These are phyloP conservation scores for Euphorbia tirucalli DNA, from an alignment of 345 rosid genomes.

Conservation along the genomic window DNA sequence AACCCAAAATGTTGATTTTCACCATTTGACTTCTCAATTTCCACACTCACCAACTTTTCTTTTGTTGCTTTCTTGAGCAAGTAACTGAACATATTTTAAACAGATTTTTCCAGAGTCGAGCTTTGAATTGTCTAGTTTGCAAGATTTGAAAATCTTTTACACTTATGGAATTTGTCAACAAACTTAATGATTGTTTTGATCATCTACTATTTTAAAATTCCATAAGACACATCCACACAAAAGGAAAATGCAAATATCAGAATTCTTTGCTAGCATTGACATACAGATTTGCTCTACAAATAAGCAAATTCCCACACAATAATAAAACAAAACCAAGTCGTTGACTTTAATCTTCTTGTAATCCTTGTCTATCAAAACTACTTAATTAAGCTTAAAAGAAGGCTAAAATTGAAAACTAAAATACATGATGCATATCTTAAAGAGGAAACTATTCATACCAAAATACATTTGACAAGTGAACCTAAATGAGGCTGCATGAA, in stretches of 20 bases:
- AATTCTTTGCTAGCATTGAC: not conserved
- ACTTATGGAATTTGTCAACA: not conserved
- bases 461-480: no score
- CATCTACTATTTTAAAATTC: not conserved
- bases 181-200: not conserved
- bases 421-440: no score
- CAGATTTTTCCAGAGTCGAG: slow-evolving; percentile 1
- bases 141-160: not conserved
- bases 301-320: not conserved
- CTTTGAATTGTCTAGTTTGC: not conserved
- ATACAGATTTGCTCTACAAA: not conserved
- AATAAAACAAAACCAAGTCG: no score
- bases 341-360: no score
- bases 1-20: not conserved
- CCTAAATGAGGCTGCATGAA: no score
- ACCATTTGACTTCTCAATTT: slow-evolving; percentile 9
- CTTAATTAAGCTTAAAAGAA: no score
- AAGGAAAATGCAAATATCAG: not conserved
- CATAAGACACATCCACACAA: not conserved
- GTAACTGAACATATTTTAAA: not conserved
- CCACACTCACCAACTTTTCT: slow-evolving; percentile 12
- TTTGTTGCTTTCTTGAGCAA: slow-evolving; percentile 2
- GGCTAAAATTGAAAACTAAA: no score
- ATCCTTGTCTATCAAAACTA: no score
- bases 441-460: no score